Conservation (phyloP, 345 rosid genomes). For the Dipteronia sinensis region DNA sequence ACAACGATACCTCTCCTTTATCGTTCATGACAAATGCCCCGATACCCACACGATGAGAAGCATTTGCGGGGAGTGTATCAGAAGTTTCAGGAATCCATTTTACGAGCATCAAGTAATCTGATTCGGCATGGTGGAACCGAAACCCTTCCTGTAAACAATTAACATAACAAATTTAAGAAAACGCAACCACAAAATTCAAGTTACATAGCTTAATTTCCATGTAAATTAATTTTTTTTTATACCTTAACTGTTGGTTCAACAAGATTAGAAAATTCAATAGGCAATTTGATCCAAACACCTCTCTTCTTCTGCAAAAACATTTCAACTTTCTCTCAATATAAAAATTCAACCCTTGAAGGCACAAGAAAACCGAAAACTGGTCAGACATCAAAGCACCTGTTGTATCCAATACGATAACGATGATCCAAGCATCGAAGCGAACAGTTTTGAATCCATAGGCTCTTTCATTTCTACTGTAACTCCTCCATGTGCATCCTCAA, state of each 20-base stretch:
- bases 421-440: too few species aligned
- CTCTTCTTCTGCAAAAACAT: conserved; percentile 56
- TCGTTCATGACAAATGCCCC: conserved; percentile 69
- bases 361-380: too few species aligned
- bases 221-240: too few species aligned
- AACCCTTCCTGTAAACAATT: conserved; percentile 60
- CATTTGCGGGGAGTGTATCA: conserved; percentile 61
- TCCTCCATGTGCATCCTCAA: too few species aligned
- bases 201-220: too few species aligned
- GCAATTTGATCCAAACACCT: conserved; percentile 77
- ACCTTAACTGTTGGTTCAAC: conserved; percentile 57
- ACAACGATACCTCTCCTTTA: conserved; percentile 48
- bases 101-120: conserved; percentile 78
- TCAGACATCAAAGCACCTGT: too few species aligned
- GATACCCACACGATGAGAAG: conserved; percentile 74
- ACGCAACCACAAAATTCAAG: background rate
- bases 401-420: too few species aligned
- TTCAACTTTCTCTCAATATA: too few species aligned
- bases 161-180: background rate
- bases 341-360: too few species aligned
- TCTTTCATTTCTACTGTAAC: too few species aligned
- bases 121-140: conserved; percentile 67
- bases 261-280: conserved; percentile 47
- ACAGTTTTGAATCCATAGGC: too few species aligned
- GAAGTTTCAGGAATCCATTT: conserved; percentile 52